phyloP scores from a whole-genome alignment of 2,329 filamentous ascomycete genomes.

The Ophiostoma montium region DNA sequence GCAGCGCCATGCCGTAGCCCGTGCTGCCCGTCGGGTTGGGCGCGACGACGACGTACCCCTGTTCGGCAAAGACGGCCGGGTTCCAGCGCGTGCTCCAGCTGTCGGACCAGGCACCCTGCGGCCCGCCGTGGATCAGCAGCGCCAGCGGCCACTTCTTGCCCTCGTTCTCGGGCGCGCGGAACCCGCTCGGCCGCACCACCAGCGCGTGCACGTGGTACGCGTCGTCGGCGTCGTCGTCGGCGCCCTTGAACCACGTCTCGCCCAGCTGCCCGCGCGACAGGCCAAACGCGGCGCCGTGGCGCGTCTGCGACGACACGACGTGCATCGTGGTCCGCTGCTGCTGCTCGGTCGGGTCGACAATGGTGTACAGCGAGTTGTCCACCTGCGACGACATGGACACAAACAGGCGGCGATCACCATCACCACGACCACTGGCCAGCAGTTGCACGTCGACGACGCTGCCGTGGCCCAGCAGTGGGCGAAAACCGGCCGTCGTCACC shows the following conservation, averaged over 20 bases:
- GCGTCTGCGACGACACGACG: conserved; percentile 49
- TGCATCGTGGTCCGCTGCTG: conserved; percentile 17
- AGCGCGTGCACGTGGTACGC: conserved; percentile 56
- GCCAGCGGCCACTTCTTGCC: conserved; percentile 56
- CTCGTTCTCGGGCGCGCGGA: conserved; percentile 42
- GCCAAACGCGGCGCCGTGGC: conserved; percentile 51
- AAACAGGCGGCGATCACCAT: conserved; percentile 33
- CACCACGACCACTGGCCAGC: conserved; percentile 19
- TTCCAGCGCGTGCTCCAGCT: conserved; percentile 78
- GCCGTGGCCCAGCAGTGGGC: conserved; percentile 24
- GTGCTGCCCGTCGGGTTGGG: conserved; percentile 77
- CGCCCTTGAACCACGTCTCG: conserved; percentile 57
- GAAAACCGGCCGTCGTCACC: conserved; percentile 1
- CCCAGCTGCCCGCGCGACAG: conserved; percentile 48
- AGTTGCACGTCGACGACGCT: conserved; percentile 42
- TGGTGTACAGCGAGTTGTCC: conserved; percentile 56
- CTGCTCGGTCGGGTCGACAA: conserved; percentile 32
- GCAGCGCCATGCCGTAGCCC: conserved; percentile 65
- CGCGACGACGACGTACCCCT: conserved; percentile 69
- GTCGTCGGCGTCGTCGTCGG: conserved; percentile 45
- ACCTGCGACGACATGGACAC: conserved; percentile 53
- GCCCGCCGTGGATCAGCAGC: conserved; percentile 71
- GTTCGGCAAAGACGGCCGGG: conserved; percentile 71
- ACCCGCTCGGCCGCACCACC: conserved; percentile 51
- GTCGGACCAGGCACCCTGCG: conserved; percentile 63